These are phyloP conservation scores for Pseudognaphalium luteoalbum DNA, from an alignment of 129 eudicot species.

Conservation along the genomic window DNA sequence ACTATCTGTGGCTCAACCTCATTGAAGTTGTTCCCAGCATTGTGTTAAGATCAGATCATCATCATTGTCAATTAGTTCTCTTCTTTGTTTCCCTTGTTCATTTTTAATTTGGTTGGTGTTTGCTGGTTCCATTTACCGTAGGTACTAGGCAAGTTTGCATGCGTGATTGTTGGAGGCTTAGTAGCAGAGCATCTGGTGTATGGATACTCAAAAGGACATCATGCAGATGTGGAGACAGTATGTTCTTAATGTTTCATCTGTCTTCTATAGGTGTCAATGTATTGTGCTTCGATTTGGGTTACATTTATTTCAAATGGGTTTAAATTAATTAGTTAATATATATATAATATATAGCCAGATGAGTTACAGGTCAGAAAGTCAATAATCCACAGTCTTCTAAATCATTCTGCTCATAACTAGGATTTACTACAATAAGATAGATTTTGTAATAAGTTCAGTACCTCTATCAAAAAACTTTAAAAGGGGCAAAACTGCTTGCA, in stretches of 20 bases:
- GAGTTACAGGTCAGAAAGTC: neutral
- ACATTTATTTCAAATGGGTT: neutral
- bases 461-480: too few relatives aligned
- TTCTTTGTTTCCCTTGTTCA: neutral
- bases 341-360: neutral
- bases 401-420: neutral
- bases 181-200: constrained; percentile 67
- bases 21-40: too few relatives aligned
- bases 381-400: neutral
- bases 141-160: constrained; percentile 54
- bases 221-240: constrained; percentile 64
- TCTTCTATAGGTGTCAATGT: constrained; percentile 1
- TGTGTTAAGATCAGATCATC: too few relatives aligned
- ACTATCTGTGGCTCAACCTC: too few relatives aligned
- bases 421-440: too few relatives aligned
- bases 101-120: neutral
- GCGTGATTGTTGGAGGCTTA: constrained; percentile 71
- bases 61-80: too few relatives aligned
- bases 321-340: neutral
- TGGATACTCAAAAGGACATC: constrained; percentile 71
- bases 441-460: too few relatives aligned
- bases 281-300: too few relatives aligned
- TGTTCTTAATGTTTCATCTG: neutral
- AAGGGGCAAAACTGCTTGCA: too few relatives aligned
- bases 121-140: constrained; percentile 13